A percentile compares a stretch with the other conserved stretches of the same genome.
phyloP scores from a whole-genome alignment of 495 filamentous ascomycete genomes.

The Penicillium flavigenum region DNA sequence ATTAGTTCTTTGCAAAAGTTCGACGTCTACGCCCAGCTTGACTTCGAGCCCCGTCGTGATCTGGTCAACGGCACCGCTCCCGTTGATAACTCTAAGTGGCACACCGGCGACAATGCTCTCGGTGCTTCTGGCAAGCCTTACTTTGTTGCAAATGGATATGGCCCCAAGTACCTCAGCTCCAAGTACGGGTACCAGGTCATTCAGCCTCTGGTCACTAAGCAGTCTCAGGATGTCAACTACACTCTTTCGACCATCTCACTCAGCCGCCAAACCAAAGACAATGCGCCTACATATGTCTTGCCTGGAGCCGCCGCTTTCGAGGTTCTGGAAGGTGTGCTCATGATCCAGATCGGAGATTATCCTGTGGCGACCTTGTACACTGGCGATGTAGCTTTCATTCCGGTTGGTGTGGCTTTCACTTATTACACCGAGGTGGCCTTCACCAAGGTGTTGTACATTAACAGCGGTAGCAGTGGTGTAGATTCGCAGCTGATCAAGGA shows the following conservation, averaged over 20 bases:
- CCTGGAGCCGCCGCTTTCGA: slow-evolving; percentile 37
- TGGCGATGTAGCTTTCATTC: slow-evolving; percentile 45
- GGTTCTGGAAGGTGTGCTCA: slow-evolving; percentile 41
- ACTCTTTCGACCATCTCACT: slow-evolving; percentile 40
- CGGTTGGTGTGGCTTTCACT: slow-evolving; percentile 26
- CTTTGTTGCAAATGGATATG: slow-evolving; percentile 44
- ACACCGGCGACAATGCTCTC: slow-evolving; percentile 32
- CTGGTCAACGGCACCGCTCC: slow-evolving; percentile 39
- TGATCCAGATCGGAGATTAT: slow-evolving; percentile 35
- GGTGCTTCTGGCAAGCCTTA: slow-evolving; percentile 31
- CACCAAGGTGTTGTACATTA: slow-evolving; percentile 43
- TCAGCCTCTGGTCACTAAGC: slow-evolving; percentile 40
- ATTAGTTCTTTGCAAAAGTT: slow-evolving; percentile 30
- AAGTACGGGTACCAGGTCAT: slow-evolving; percentile 42
- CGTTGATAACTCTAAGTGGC: slow-evolving; percentile 26
- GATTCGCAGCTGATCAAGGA: slow-evolving; percentile 32
- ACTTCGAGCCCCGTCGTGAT: slow-evolving; percentile 37
- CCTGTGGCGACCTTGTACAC: slow-evolving; percentile 25
- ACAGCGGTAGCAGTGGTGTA: slow-evolving; percentile 32
- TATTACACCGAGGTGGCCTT: slow-evolving; percentile 37
- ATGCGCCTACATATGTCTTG: slow-evolving; percentile 21
- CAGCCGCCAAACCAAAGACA: slow-evolving; percentile 20
- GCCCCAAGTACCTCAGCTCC: slow-evolving; percentile 41
- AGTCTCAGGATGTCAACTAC: slow-evolving; percentile 36
- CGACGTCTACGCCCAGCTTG: slow-evolving; percentile 44